Conservation (phyloP, 768 basidiomycete species). For the Arthromyces matolae region DNA sequence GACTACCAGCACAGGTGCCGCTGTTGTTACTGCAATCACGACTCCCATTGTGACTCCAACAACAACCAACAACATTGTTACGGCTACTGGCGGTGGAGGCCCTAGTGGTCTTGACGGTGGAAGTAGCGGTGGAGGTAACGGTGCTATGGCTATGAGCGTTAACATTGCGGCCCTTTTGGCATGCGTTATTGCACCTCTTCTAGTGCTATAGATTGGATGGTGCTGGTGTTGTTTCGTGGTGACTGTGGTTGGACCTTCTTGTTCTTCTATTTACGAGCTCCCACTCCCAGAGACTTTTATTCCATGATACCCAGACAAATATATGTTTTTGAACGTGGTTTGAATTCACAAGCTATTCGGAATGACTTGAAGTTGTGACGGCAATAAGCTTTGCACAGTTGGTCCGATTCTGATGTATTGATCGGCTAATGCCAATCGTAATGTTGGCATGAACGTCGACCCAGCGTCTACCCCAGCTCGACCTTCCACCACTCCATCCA, state of each 20-base stretch:
- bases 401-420: not conserved
- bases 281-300: too few species aligned
- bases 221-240: not conserved
- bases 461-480: not conserved
- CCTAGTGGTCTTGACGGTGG: not conserved
- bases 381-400: too few species aligned
- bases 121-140: not conserved
- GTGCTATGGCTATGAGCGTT: not conserved
- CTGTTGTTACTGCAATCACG: too few species aligned
- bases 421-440: constrained; percentile 8
- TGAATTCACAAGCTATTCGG: too few species aligned
- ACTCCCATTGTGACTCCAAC: not conserved
- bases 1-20: too few species aligned
- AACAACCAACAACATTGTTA: not conserved
- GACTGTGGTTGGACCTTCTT: too few species aligned
- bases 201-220: too few species aligned
- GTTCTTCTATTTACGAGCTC: too few species aligned
- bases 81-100: not conserved
- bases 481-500: constrained; percentile 4
- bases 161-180: not conserved
- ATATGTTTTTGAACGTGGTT: too few species aligned
- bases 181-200: not conserved
- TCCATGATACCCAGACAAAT: too few species aligned
- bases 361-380: too few species aligned
- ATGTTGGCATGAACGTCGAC: not conserved